These are phyloP conservation scores for Botrytis fragariae DNA, from an alignment of 2,329 filamentous ascomycete species.

Conservation along the genomic window DNA sequence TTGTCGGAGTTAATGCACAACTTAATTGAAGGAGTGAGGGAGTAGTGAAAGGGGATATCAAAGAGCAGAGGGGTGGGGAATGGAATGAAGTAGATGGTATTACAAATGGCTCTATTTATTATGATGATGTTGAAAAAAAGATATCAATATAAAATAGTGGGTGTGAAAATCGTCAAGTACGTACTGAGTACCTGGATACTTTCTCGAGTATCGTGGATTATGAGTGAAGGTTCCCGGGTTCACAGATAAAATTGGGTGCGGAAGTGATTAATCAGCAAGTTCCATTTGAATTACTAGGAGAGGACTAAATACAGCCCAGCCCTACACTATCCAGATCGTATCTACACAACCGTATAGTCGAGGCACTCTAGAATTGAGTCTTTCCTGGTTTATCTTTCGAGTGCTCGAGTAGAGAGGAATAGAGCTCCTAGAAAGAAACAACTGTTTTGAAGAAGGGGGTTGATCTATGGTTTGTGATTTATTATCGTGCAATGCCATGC, in stretches of 20 bases:
- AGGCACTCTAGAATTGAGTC: too few species aligned
- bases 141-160: not conserved
- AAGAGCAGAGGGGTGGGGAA: not conserved
- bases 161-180: not conserved
- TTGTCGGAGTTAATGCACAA: conserved; percentile 13
- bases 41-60: not conserved
- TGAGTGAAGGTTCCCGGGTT: not conserved
- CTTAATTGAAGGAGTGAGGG: not conserved
- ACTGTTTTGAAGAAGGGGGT: not conserved
- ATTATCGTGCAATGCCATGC: too few species aligned
- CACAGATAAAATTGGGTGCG: not conserved
- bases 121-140: not conserved
- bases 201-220: not conserved
- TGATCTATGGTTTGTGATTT: too few species aligned
- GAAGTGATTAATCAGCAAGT: not conserved
- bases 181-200: not conserved
- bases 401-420: too few species aligned
- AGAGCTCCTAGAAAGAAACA: not conserved
- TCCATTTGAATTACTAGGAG: not conserved
- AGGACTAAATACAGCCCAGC: not conserved
- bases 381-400: too few species aligned
- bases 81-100: not conserved
- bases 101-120: conserved; percentile 2
- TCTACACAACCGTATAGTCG: not conserved
- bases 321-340: not conserved